Base-by-base conservation (phyloP, 352 stramenopile genomes). In the Elongisporangium prolatum region DNA sequence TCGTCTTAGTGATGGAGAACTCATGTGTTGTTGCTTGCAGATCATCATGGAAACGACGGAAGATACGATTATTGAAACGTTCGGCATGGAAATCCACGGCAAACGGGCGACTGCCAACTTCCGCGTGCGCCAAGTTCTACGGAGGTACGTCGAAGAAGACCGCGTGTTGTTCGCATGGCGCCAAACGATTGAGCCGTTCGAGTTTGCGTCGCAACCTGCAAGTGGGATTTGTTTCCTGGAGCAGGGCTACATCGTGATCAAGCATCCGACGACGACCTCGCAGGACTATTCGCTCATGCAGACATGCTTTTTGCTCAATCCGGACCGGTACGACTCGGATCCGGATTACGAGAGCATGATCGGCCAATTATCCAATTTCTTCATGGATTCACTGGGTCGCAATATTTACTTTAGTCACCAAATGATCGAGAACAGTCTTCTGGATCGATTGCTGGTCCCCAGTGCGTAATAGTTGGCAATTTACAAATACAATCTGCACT, bases 251-350 rank as follows among this genome's bases (percentile, higher is more conserved):
- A 67, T 89, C 24, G 58, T 86, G 18, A 61, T 85, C 48, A 75
- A 75, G 63, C 69, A 67, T n/a, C 64, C 69, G 4, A 65, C 54
- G 13, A 63, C 71, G 6, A 68, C 71, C 38, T 67, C 72, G 44
- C 48, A 57, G 47, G 57, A 59, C 14, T 72, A 64, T 52, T 63
- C 74, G 51, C 60, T 86, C n/a, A 22, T 89, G 48, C 75, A 85
- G 56, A 76, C 75, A 52, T 80, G 74, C 56, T 78, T 79, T 54
- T 64, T 86, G 21, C 78, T 84, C 48, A 83, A 69, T 8, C 78
- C 78, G 21, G 4, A 38, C 8, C 28, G 28, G 4, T 38, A 38
- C 8, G 28, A 13, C 28, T 60, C 68, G 40, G 64, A 85, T 21
- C 28, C 28, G 8, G 28, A 38, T 7, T 13, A 38, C 8, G 28